Evolutionary conservation across 257 asterid species (phyloP).

Genomic region (Gentiana dahurica): DNA sequence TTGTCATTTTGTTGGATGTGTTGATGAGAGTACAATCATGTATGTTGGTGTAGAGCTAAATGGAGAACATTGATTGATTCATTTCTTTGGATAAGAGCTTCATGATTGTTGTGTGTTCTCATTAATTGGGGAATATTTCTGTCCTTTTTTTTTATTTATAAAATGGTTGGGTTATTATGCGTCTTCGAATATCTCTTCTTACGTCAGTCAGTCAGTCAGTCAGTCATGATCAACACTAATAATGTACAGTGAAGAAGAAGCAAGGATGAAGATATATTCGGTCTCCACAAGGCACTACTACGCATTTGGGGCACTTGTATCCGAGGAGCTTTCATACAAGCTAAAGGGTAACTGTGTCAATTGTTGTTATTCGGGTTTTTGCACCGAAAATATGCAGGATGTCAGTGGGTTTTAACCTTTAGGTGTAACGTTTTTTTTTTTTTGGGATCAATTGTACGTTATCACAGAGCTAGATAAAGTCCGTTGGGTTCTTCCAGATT

Average conservation of each 20-base stretch:
- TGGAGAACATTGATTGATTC: no score
- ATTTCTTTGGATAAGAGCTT: no score
- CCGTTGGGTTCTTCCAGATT: conserved; percentile 98
- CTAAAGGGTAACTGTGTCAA: conserved; percentile 41
- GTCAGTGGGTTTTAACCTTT: not conserved
- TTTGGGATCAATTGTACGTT: not conserved
- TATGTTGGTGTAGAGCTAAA: no score
- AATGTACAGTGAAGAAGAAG: conserved; percentile 70
- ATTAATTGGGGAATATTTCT: no score
- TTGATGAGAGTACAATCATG: no score
- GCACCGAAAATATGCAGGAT: conserved; percentile 1
- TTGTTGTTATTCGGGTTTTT: not conserved
- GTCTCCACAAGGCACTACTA: conserved; percentile 80
- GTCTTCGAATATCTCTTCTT: no score
- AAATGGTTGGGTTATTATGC: no score
- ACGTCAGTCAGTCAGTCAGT: no score
- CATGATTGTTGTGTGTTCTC: no score
- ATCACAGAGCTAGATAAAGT: conserved; percentile 62
- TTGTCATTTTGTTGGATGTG: no score
- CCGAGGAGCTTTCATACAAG: conserved; percentile 77
- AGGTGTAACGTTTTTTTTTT: not conserved
- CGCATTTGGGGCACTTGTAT: conserved; percentile 96
- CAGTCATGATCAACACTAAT: no score
- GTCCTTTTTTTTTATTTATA: no score
- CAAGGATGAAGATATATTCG: conserved; percentile 82